Evolutionary conservation across 2,329 filamentous ascomycete species (phyloP).

Genomic region (Fusarium sp.): DNA sequence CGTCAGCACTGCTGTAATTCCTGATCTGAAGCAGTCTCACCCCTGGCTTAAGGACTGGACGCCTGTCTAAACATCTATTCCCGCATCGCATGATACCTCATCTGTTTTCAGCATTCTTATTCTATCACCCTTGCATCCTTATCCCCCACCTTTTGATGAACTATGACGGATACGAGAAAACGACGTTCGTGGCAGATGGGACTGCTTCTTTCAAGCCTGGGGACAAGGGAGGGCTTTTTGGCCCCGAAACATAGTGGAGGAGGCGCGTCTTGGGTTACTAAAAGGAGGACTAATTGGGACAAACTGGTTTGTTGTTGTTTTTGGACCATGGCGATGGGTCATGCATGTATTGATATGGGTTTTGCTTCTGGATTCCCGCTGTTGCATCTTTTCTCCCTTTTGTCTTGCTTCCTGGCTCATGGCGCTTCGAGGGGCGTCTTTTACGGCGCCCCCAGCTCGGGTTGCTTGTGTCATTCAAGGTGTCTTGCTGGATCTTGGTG

Average conservation of each 20-base stretch:
- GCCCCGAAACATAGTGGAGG: constrained; percentile 3
- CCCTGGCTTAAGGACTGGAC: constrained; percentile 42
- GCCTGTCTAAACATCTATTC: constrained; percentile 23
- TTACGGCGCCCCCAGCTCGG: background rate
- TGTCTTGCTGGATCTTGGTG: background rate
- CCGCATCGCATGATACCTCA: background rate
- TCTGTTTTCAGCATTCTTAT: constrained; percentile 9
- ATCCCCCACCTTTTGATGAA: constrained; percentile 8
- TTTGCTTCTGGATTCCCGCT: background rate
- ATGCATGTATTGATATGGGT: constrained; percentile 8
- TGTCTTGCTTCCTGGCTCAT: background rate
- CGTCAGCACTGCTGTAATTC: constrained; percentile 39
- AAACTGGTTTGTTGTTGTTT: background rate
- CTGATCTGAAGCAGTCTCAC: constrained; percentile 31
- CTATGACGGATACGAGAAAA: constrained; percentile 31
- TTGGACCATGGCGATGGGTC: background rate
- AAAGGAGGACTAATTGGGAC: background rate
- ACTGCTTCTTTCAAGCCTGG: constrained; percentile 4
- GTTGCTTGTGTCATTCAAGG: background rate
- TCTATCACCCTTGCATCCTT: background rate
- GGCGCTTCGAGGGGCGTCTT: background rate
- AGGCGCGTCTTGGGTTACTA: constrained; percentile 1
- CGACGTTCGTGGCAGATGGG: constrained; percentile 4
- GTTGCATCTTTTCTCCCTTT: background rate
- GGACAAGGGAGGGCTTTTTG: constrained; percentile 1